Conservation (phyloP, 306 rosid species). For the Sophora flavescens region DNA sequence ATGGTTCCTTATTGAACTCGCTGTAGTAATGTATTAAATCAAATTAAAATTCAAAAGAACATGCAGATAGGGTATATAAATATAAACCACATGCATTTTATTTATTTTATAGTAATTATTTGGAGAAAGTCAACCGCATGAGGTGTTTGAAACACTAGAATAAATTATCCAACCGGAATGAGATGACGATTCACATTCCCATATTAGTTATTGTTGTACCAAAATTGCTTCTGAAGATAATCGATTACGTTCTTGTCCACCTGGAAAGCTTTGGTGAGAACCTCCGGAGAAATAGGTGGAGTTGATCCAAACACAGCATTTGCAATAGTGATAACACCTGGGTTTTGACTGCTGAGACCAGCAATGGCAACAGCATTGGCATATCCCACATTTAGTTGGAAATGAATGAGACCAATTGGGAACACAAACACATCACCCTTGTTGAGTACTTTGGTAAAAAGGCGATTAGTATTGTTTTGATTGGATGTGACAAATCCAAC, state of each 20-base stretch:
- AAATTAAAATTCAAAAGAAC: background rate
- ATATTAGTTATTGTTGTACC: conserved; percentile 1
- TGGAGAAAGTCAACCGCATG: background rate
- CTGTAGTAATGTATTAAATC: background rate
- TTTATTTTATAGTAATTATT: background rate
- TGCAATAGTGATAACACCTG: conserved; percentile 7
- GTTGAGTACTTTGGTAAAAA: conserved; percentile 3
- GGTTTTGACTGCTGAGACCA: conserved; percentile 15
- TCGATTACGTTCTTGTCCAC: conserved; percentile 23
- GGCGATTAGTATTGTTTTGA: background rate
- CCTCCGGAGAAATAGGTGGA: conserved; percentile 40
- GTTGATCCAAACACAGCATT: conserved; percentile 39
- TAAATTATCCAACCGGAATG: background rate
- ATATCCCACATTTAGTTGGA: background rate
- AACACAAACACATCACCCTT: conserved; percentile 29
- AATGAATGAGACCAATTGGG: conserved; percentile 3
- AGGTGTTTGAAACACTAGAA: background rate
- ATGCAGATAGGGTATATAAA: background rate
- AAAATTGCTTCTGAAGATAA: conserved; percentile 38
- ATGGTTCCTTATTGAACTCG: background rate
- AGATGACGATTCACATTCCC: background rate
- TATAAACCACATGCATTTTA: background rate
- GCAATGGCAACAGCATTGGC: conserved; percentile 3
- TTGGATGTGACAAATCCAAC: conserved; percentile 22
- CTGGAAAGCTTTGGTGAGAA: conserved; percentile 40